Conservation (phyloP, 805 yeast genomes). For the Metschnikowia gelsemii region DNA sequence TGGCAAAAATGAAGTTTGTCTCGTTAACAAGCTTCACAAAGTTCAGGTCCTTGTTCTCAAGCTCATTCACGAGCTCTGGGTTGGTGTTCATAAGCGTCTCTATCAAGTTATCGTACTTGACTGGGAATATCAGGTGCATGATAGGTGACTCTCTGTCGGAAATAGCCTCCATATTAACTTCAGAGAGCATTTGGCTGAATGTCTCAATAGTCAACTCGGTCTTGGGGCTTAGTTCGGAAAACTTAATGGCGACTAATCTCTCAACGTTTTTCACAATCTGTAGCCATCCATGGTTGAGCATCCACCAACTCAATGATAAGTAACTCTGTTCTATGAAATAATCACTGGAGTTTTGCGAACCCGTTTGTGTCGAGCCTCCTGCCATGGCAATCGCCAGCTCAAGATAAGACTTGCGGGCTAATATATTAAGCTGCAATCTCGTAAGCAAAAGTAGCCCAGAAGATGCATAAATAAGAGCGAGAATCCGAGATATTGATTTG, state of each 20-base stretch:
- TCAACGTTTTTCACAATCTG: conserved; percentile 54
- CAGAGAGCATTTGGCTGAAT: conserved; percentile 43
- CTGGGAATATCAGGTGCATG: conserved; percentile 36
- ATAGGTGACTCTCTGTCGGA: conserved; percentile 18
- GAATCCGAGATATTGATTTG: conserved; percentile 67
- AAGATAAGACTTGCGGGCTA: conserved; percentile 83
- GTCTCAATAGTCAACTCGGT: conserved; percentile 65
- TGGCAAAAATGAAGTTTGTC: conserved; percentile 42
- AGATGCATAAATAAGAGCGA: conserved; percentile 67
- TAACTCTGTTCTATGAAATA: conserved; percentile 76
- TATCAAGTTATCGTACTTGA: conserved; percentile 37
- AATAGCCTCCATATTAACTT: conserved; percentile 26
- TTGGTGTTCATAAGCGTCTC: conserved; percentile 50
- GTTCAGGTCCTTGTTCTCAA: conserved; percentile 37
- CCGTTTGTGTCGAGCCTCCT: conserved; percentile 35
- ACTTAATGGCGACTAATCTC: conserved; percentile 56
- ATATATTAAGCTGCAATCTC: conserved; percentile 79
- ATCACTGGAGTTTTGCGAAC: conserved; percentile 32
- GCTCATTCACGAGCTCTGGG: conserved; percentile 39
- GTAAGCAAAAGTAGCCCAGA: conserved; percentile 74
- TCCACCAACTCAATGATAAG: conserved; percentile 90
- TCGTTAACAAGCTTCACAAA: conserved; percentile 45
- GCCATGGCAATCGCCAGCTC: conserved; percentile 75
- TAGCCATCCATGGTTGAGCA: conserved; percentile 82
- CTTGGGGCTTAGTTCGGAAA: conserved; percentile 66